Evolutionary conservation across 2,329 filamentous ascomycete genomes (phyloP), one percentile per base, ranked within the genome.

Genomic region (Verticillium albo-atrum): DNA sequence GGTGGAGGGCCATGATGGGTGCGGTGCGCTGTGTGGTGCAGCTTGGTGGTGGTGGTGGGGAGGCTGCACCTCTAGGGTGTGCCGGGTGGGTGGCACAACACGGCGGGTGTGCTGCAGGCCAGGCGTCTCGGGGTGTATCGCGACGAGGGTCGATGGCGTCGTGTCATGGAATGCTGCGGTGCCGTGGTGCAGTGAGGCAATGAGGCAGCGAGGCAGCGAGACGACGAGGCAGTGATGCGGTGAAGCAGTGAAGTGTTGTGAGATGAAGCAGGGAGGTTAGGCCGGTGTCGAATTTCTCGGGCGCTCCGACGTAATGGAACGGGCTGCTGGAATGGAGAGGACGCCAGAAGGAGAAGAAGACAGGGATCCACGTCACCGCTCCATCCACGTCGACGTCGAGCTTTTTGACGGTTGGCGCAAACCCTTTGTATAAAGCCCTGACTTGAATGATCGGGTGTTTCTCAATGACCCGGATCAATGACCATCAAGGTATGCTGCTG

Each of bases 351-450:
- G 30, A 54, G 55, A 42, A 12, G 15, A 34, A 57, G 32, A 52
- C 12, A 42, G 52, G 53, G 59, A 42, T 51, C 61, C 59, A 62
- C 59, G 59, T 61, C 61, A 61, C 50, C 56, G 59, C 59, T 26
- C 51, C 54, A 50, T 59, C 56, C 54, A n/a, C n/a, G n/a, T n/a
- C n/a, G n/a, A n/a, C n/a, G n/a, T n/a, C 34, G 6, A 32, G 14
- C 14, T 9, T 4, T 4, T 14, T 32, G 30, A 9, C 30, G 9
- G 3, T 10, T 10, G 9, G 30, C 30, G 14, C 30, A 32, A 2
- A 32, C 30, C 30, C 30, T 32, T 32, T 32, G 30, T 32, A 32
- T 9, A 14, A 32, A 32, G n/a, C n/a, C n/a, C n/a, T n/a, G n/a
- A n/a, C n/a, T n/a, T n/a, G n/a, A n/a, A n/a, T n/a, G n/a, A n/a